Percentiles rank a stretch among this genome's conserved stretches.
phyloP scores from a whole-genome alignment of 352 stramenopile genomes.

The Phytopythium ostracodes region DNA sequence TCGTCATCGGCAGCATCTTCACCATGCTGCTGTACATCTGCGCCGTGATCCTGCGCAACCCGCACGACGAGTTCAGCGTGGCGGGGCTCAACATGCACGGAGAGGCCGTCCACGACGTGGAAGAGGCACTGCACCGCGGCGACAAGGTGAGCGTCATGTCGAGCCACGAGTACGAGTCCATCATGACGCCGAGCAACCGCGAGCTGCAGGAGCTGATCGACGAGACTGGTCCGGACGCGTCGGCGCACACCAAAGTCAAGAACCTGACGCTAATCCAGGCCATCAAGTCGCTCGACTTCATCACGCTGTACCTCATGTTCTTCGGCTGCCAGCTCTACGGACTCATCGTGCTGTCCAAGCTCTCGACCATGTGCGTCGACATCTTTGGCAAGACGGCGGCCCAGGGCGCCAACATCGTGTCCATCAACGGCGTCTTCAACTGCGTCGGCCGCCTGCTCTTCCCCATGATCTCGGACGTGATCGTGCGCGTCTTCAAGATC shows the following conservation, averaged over 20 bases:
- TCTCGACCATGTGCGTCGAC: conserved; percentile 55
- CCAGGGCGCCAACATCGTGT: conserved; percentile 48
- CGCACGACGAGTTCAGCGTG: conserved; percentile 50
- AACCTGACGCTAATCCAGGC: conserved; percentile 50
- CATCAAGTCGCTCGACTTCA: conserved; percentile 50
- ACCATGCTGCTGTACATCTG: conserved; percentile 37
- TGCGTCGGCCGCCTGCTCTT: conserved; percentile 51
- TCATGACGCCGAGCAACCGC: conserved; percentile 17
- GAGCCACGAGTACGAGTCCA: conserved; percentile 35
- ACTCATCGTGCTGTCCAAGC: conserved; percentile 61
- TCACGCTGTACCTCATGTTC: conserved; percentile 73
- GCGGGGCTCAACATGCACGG: conserved; percentile 57
- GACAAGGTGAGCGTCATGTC: conserved; percentile 23
- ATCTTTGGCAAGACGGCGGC: conserved; percentile 37
- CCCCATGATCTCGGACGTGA: conserved; percentile 38
- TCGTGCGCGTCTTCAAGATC: conserved; percentile 41
- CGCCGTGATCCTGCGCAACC: conserved; percentile 42
- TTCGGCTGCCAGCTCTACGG: conserved; percentile 60
- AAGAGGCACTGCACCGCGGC: conserved; percentile 12
- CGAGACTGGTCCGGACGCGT: conserved; percentile 20
- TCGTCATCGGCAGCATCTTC: conserved; percentile 43
- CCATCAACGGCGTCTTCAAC: conserved; percentile 68
- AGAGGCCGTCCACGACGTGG: conserved; percentile 30
- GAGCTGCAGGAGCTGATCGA: conserved; percentile 34
- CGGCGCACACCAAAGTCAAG: conserved; percentile 35